These are phyloP conservation scores for Apiospora hydei DNA, from an alignment of 2,329 filamentous ascomycete genomes.

Conservation along the genomic window DNA sequence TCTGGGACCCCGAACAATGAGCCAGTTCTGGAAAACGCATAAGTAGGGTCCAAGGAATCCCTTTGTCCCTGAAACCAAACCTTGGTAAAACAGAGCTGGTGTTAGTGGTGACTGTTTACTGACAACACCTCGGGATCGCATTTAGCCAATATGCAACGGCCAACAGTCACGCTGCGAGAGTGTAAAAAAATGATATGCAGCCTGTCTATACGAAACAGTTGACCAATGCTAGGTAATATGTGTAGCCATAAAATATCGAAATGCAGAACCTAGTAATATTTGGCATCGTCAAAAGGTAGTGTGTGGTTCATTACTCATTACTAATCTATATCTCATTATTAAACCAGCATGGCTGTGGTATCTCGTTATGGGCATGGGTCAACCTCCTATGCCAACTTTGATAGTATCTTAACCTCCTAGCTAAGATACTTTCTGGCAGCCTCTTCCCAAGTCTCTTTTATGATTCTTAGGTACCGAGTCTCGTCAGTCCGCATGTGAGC, in stretches of 20 bases:
- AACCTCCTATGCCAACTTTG: background rate
- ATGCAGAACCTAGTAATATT: too few relatives aligned
- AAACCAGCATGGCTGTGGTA: background rate
- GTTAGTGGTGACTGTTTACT: too few relatives aligned
- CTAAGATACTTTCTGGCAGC: slow-evolving; percentile 2
- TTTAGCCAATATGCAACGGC: background rate
- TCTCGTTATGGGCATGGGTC: background rate
- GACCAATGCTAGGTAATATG: too few relatives aligned
- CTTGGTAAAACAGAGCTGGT: background rate
- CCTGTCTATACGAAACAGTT: background rate
- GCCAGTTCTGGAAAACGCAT: background rate
- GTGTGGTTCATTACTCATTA: background rate
- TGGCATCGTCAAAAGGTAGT: too few relatives aligned
- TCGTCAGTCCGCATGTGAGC: slow-evolving; percentile 55
- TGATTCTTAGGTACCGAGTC: slow-evolving; percentile 57
- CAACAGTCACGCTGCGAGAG: background rate
- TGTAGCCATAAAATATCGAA: background rate
- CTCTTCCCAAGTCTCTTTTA: slow-evolving; percentile 55
- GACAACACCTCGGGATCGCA: background rate
- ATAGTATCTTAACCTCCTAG: background rate
- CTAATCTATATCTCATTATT: slow-evolving; percentile 3
- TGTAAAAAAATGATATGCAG: background rate
- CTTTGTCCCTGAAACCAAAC: background rate
- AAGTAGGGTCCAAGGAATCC: background rate
- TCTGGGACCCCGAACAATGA: background rate